Conservation (phyloP, 495 filamentous ascomycete genomes). For the Trichoderma gamsii region DNA sequence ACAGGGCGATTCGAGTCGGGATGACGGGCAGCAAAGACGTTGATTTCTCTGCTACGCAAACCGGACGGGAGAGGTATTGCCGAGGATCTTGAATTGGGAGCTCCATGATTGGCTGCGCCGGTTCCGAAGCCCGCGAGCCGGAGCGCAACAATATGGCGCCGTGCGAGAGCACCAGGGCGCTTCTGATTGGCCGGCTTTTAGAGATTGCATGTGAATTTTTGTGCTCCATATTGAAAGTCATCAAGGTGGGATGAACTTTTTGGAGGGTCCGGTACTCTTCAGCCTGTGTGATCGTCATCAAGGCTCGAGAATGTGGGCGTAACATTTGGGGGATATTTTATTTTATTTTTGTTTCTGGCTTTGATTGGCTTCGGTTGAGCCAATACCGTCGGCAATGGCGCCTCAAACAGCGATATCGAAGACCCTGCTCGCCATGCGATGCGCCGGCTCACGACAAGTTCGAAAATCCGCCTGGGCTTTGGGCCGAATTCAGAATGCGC, state of each 20-base stretch:
- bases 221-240: background rate
- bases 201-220: constrained; percentile 10
- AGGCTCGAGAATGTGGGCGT: background rate
- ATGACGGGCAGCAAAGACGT: constrained; percentile 12
- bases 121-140: constrained; percentile 13
- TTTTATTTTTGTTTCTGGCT: background rate
- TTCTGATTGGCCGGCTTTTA: constrained; percentile 21
- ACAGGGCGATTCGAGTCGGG: background rate
- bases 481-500: background rate
- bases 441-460: constrained; percentile 9
- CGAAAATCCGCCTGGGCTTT: constrained; percentile 5
- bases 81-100: constrained; percentile 23
- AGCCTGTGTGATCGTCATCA: background rate
- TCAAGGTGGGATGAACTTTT: constrained; percentile 15
- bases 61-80: constrained; percentile 17
- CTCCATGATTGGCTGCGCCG: constrained; percentile 20
- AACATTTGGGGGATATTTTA: background rate
- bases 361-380: background rate
- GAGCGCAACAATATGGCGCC: constrained; percentile 16
- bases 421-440: constrained; percentile 5
- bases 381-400: background rate
- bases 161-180: background rate
- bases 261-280: background rate
- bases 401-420: background rate
- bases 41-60: background rate